These are phyloP conservation scores for Daldinia sp. DNA, from an alignment of 2,329 filamentous ascomycete genomes.

Conservation along the genomic window DNA sequence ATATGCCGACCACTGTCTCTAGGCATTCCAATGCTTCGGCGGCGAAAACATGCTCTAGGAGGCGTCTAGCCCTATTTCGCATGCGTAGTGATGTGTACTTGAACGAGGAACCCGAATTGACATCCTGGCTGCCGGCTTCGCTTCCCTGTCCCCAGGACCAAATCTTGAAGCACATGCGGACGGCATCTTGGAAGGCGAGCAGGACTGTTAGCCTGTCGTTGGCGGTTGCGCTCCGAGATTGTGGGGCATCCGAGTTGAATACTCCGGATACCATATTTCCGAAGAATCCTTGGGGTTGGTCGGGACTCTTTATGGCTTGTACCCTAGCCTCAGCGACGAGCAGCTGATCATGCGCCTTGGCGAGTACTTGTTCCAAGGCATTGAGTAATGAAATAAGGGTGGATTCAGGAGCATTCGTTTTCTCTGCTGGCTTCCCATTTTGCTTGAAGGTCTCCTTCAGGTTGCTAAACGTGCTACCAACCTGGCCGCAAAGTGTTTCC, in stretches of 20 bases:
- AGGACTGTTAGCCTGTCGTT: conserved; percentile 94
- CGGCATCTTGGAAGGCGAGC: conserved; percentile 95
- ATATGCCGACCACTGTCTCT: conserved; percentile 88
- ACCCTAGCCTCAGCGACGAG: conserved; percentile 76
- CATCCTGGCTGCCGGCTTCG: conserved; percentile 67
- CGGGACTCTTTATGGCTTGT: conserved; percentile 76
- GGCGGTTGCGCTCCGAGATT: conserved; percentile 83
- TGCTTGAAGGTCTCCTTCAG: conserved; percentile 71
- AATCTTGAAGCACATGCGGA: conserved; percentile 89
- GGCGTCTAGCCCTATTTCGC: conserved; percentile 84
- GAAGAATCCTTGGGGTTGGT: conserved; percentile 87
- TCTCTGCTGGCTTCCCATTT: conserved; percentile 43
- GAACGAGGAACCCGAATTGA: conserved; percentile 79
- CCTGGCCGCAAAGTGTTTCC: conserved; percentile 84
- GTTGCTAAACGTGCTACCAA: conserved; percentile 74
- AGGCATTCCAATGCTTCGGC: conserved; percentile 93
- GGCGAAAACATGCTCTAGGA: conserved; percentile 91
- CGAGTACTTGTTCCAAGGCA: conserved; percentile 89
- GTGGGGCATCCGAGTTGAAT: conserved; percentile 79
- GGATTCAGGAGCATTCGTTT: conserved; percentile 66
- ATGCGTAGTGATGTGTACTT: conserved; percentile 89
- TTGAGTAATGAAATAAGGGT: conserved; percentile 88
- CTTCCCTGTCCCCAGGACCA: conserved; percentile 88
- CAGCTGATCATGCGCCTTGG: conserved; percentile 84
- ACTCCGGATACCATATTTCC: conserved; percentile 94